Evolutionary conservation across 2,329 filamentous ascomycete genomes (phyloP).

Genomic region (Mariannaea sp.): DNA sequence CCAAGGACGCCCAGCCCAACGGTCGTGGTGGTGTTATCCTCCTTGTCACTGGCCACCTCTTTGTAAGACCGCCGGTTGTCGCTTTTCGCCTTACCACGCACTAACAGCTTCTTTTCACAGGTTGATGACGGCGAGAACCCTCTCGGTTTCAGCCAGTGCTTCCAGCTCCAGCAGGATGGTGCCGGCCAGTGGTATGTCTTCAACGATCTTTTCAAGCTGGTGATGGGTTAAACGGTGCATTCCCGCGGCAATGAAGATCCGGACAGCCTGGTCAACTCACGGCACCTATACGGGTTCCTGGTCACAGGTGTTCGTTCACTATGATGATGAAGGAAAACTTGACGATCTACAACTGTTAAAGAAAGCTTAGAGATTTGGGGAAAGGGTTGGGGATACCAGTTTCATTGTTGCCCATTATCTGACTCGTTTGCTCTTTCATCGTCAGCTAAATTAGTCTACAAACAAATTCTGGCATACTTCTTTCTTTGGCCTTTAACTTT

Average conservation of each 20-base stretch:
- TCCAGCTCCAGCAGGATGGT: conserved; percentile 77
- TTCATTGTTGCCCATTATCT: conserved; percentile 15
- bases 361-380: conserved; percentile 24
- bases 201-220: conserved; percentile 94
- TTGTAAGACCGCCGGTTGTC: conserved; percentile 60
- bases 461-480: conserved; percentile 10
- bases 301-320: conserved; percentile 7
- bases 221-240: conserved; percentile 62
- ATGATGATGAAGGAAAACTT: conserved; percentile 15
- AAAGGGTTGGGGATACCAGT: conserved; percentile 9
- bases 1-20: conserved; percentile 81
- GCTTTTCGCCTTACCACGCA: conserved; percentile 1
- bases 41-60: conserved; percentile 82
- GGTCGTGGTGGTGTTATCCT: conserved; percentile 74
- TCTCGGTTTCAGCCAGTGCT: conserved; percentile 89
- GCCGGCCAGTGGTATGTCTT: conserved; percentile 79
- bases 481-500: neutral
- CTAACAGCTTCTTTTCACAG: conserved; percentile 50
- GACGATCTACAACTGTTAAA: conserved; percentile 35
- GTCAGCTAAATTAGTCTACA: conserved; percentile 1
- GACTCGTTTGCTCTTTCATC: conserved; percentile 6
- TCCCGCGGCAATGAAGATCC: neutral
- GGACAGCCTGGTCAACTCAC: neutral
- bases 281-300: conserved; percentile 20
- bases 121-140: conserved; percentile 84